phyloP scores from a whole-genome alignment of 2,329 filamentous ascomycete species.

The Beauveria rudraprayagi region DNA sequence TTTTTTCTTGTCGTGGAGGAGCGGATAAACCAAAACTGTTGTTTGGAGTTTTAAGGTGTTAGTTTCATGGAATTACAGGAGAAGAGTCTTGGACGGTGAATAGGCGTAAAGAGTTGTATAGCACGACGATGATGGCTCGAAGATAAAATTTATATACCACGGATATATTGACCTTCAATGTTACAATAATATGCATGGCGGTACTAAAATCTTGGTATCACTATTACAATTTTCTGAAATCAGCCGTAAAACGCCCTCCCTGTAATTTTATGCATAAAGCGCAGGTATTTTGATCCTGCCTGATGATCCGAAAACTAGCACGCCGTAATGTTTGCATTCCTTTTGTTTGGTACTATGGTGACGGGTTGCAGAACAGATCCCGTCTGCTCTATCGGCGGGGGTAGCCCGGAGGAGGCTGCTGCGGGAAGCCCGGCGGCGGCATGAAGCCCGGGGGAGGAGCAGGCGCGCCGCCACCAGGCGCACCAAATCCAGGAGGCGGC shows the following conservation, averaged over 20 bases:
- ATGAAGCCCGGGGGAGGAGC: constrained; percentile 34
- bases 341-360: background rate
- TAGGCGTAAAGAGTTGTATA: constrained; percentile 18
- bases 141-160: constrained; percentile 18
- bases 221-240: background rate
- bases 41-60: constrained; percentile 6
- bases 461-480: constrained; percentile 23
- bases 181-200: background rate
- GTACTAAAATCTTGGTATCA: background rate
- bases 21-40: background rate
- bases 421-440: constrained; percentile 36
- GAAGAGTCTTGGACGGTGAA: background rate
- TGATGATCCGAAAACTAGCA: background rate
- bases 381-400: constrained; percentile 21
- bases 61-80: background rate
- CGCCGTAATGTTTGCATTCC: background rate
- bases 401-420: constrained; percentile 35
- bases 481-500: constrained; percentile 33
- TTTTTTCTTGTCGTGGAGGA: background rate
- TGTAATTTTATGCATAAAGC: background rate
- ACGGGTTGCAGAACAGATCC: background rate
- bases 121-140: constrained; percentile 16
- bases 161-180: background rate
- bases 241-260: background rate
- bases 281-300: background rate